Base-by-base conservation (phyloP, 2,329 filamentous ascomycete species). In the Didymella arachidicola region DNA sequence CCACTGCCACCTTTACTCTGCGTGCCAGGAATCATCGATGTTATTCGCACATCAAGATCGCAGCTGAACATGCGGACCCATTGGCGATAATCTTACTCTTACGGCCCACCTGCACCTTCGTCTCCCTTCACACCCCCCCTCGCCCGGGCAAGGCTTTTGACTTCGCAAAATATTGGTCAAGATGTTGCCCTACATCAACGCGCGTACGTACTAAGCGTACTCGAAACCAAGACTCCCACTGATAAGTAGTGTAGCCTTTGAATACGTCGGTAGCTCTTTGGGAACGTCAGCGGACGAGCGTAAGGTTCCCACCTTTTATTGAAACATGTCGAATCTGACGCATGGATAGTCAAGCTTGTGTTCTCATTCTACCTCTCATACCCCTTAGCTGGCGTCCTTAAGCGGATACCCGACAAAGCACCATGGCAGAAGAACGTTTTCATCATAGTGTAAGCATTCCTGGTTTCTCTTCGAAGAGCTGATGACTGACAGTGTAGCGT, bases 351-450 rank as follows among this genome's bases (percentile, higher is more conserved):
- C 68, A 99, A 99, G 78, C 89, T 98, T 68, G 89, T 97, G 70
- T 89, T 88, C 74, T 92, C 91, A 7, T 96, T 98, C 77, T 83
- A 99, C 46, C 78, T 97, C 38, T 98, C 95, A 11, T 99, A 96
- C 73, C 95, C 95, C 2, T 84, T 99, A 53, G 92, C 95, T 46
- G 95, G 85, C 25, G 77, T 96, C 26, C 84, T 99, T 8, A 99
- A 99, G 78, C 87, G 95, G 52, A 84, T 99, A 19, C 94, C 95
- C 30, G 95, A 99, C 79, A 80, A 86, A 47, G 88, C 89, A 51
- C 94, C 94, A 53, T 88, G 87, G 69, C 85, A 87, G 69, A 98
- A 98, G 80, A 98, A 98, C 77, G 73, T 88, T 16, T 98, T 97
- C 78, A 92, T 90, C 61, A 89, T 98, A 64, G 80, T 82, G 91